Evolutionary conservation across 179 eudicot species (phyloP), one percentile per base, ranked within the genome.

Genomic region (Silene noctiflora): DNA sequence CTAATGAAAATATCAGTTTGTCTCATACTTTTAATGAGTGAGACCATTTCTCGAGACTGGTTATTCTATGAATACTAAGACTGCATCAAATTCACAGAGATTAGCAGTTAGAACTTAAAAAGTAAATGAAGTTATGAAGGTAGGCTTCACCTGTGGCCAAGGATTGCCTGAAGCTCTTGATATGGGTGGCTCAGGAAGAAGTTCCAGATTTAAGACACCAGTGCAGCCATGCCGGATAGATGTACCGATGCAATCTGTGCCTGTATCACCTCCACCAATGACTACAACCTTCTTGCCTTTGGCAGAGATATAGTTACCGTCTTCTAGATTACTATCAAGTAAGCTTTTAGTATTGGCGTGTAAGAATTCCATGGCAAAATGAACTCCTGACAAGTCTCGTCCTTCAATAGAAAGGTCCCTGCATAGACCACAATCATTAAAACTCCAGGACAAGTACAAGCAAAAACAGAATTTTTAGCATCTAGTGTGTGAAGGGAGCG

Each of bases 231-330:
- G 99, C 42, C 99, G 88, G 78, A 96, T 89, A 22, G 98, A 91
- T 21, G 98, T 96, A 24, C 94, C 99, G 33, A 96, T 93, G 81
- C 99, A 96, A 74, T 96, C 99, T 31, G 99, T 96, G 17, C 99
- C 99, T 19, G 99, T 96, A 84, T 96, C 99, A 66, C 99, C 99
- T 58, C 99, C 99, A 85, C 99, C 99, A 79, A 96, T 96, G 13
- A 96, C 99, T 70, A 96, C 97, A 22, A 96, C 94, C 85, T 93
- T 96, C 90, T 91, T 96, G 71, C 89, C 99, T 80, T 91, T 87
- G 51, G 99, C 99, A 73, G 99, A 93, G 17, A 96, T 93, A 80
- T 93, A 91, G 0, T 88, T 89, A 48, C 92, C 91, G 71, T 96
- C 98, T 83, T 91, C 74, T 21, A 93, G 91, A 80, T 91, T 88